Percentiles rank a stretch among this genome's conserved stretches.
These are phyloP conservation scores for Logfia minima DNA, from an alignment of 129 eudicot genomes.

Conservation along the genomic window DNA sequence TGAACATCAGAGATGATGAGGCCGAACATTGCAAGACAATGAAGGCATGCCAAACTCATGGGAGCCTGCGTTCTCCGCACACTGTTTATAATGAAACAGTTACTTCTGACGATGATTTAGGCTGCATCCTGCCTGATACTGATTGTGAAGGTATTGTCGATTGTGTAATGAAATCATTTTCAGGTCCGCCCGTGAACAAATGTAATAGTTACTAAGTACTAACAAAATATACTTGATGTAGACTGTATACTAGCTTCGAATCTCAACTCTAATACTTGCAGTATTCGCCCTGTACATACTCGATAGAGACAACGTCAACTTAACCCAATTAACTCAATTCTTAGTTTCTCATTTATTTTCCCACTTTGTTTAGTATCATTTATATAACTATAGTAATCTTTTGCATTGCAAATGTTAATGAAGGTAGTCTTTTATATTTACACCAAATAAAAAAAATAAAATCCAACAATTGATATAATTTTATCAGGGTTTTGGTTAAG, in stretches of 20 bases:
- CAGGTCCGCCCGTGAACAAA: slow-evolving; percentile 23
- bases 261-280: not conserved
- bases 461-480: too few relatives aligned
- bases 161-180: slow-evolving; percentile 76
- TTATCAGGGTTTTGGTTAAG: too few relatives aligned
- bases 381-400: too few relatives aligned
- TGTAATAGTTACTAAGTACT: not conserved
- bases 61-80: slow-evolving; percentile 92
- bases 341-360: too few relatives aligned
- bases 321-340: too few relatives aligned
- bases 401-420: too few relatives aligned
- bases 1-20: slow-evolving; percentile 97
- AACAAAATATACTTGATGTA: not conserved
- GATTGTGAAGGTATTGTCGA: slow-evolving; percentile 91
- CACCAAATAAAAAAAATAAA: too few relatives aligned
- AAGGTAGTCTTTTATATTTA: too few relatives aligned
- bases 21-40: slow-evolving; percentile 99
- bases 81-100: slow-evolving; percentile 8
- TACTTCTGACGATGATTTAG: slow-evolving; percentile 52
- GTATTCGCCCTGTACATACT: too few relatives aligned
- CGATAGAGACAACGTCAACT: too few relatives aligned
- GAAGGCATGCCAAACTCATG: slow-evolving; percentile 96
- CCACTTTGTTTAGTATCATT: too few relatives aligned
- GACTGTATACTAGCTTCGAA: not conserved
- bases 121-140: slow-evolving; percentile 40